These are phyloP conservation scores for Boletus pseudo-olivaceus DNA, from an alignment of 768 basidiomycete genomes.

Conservation along the genomic window DNA sequence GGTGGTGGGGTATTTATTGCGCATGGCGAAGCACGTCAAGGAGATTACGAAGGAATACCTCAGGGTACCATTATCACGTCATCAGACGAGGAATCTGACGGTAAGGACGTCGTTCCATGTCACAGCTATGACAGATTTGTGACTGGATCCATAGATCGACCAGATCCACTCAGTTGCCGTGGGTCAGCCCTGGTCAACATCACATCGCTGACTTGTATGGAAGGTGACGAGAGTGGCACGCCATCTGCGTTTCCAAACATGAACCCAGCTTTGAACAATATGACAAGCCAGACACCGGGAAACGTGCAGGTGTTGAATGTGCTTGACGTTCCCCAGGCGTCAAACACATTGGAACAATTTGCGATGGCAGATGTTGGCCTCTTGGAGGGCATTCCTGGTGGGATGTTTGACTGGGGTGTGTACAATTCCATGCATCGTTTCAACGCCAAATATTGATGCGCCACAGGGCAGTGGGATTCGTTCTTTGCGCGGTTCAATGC, in stretches of 20 bases:
- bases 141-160: slow-evolving; percentile 10
- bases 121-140: slow-evolving; percentile 2
- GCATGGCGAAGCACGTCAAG: slow-evolving; percentile 41
- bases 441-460: background rate
- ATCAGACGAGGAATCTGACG: slow-evolving; percentile 47
- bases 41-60: slow-evolving; percentile 51
- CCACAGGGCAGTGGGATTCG: slow-evolving; percentile 74
- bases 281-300: slow-evolving; percentile 32
- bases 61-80: slow-evolving; percentile 52
- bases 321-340: slow-evolving; percentile 57
- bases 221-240: slow-evolving; percentile 25
- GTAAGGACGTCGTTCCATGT: slow-evolving; percentile 37
- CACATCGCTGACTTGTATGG: slow-evolving; percentile 40
- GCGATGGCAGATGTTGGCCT: slow-evolving; percentile 65
- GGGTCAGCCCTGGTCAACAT: slow-evolving; percentile 53
- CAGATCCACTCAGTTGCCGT: slow-evolving; percentile 11
- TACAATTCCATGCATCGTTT: slow-evolving; percentile 24
- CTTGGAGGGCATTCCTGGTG: slow-evolving; percentile 75
- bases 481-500: slow-evolving; percentile 65
- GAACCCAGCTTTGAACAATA: slow-evolving; percentile 71
- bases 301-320: slow-evolving; percentile 78
- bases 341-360: slow-evolving; percentile 56
- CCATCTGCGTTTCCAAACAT: slow-evolving; percentile 47
- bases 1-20: slow-evolving; percentile 88
- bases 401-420: slow-evolving; percentile 87